Evolutionary conservation across 352 stramenopile genomes (phyloP), one percentile per base, ranked within the genome.

Genomic region (Blastocystis sp.): DNA sequence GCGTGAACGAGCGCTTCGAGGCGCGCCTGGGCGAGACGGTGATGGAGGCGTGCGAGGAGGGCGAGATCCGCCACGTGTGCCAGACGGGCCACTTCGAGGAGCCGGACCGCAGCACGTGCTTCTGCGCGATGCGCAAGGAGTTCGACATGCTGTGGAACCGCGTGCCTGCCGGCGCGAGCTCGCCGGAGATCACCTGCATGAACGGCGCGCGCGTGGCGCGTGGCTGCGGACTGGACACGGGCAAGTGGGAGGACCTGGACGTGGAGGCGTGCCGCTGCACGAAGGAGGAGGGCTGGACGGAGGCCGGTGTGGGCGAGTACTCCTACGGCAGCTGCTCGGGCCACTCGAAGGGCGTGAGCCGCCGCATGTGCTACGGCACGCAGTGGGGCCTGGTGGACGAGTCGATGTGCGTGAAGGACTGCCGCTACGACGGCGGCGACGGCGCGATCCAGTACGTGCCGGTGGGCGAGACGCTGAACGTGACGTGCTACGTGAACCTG

Each of bases 231-330:
- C 43, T n/a, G 45, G 24, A 17, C 11, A 81, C 71, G 2, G 71
- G 71, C 34, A 43, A 81, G 17, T 81, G 71, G 71, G 71, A 81
- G 28, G 71, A 64, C 28, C 34, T 81, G n/a, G 71, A 81, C 42
- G 71, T 48, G 3, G 21, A 3, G 48, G 52, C 52, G n/a, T 81
- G 71, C 40, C 71, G 71, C 52, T 81, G 71, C 71, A 43, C 40
- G 0, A 28, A 1, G 3, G 71, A 81, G 38, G 71, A 61, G 2
- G 71, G 24, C 2, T 81, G 71, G 71, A 42, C 14, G 9, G 59
- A 48, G n/a, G 63, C 52, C 11, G 71, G 71, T n/a, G 59, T 81
- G 52, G 71, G 71, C 34, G 71, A 81, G 71, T 68, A 64, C 28
- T n/a, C 42, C 0, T n/a, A 66, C 11, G 71, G 43, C n/a, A 10